Evolutionary conservation across 208 protist species (phyloP), one percentile per base, ranked within the genome.

Genomic region (Spongospora subterranea): DNA sequence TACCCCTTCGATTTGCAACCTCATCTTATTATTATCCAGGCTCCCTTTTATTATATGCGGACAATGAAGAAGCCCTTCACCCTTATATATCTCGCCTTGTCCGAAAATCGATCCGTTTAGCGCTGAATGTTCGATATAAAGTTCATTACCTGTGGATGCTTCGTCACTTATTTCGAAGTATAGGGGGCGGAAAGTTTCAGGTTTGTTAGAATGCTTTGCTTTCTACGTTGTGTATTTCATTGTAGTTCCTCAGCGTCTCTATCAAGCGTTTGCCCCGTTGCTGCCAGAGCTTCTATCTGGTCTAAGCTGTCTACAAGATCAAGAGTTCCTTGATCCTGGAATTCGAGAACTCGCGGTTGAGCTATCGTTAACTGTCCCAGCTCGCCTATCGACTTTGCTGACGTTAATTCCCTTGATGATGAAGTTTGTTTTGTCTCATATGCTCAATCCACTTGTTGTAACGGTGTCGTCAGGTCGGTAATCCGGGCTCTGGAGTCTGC

Each of bases 361-460:
- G 91, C 92, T 97, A 20, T 95, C 94, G 45, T 91, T 97, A 6
- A 96, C 95, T 0, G 92, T 97, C 13, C 96, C 96, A 0, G 94
- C 95, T 13, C 93, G 94, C 43, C 92, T 97, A 17, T 93, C 45
- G 11, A 90, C 93, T 0, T 89, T 97, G 0, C 88, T 97, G 0
- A 95, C 95, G 0, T 94, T 93, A 53, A 91, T 97, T 13, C 94
- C 94, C n/a, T 46, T 94, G 0, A 77, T 97, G 20, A 95, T 96
- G 91, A 71, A 89, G 50, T 60, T 60, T 60, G 6, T 60, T 60
- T 24, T 24, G 24, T 60, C 13, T 60, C 24, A 29, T 60, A 29
- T 60, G 50, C 24, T 24, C 24, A 6, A 24, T 60, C 50, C 24
- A 60, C 24, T 24, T 60, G 50, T 60, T 60, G 50, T 29, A 60